Percentiles rank a stretch among this genome's conserved stretches.
Evolutionary conservation across 2,329 filamentous ascomycete genomes (phyloP).

Genomic region (Drechslerella coelobrocha): DNA sequence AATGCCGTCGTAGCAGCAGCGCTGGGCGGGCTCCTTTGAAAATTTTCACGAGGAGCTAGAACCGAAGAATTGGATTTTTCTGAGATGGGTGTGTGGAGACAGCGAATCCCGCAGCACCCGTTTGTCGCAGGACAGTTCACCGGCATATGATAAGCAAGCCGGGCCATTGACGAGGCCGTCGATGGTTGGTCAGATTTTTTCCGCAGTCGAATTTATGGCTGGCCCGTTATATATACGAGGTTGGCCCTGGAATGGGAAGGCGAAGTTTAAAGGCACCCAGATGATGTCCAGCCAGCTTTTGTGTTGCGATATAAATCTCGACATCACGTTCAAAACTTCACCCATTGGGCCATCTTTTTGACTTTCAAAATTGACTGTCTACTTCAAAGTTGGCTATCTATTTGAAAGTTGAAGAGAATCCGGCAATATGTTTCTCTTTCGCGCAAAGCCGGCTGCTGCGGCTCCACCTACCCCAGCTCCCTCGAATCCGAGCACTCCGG

Average conservation of each 20-base stretch:
- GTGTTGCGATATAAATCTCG: conserved; percentile 23
- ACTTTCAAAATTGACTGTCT: conserved; percentile 12
- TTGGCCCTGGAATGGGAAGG: conserved; percentile 43
- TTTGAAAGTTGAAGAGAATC: conserved; percentile 9
- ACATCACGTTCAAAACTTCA: conserved; percentile 4
- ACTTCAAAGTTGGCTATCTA: conserved; percentile 15
- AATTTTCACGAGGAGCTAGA: conserved; percentile 48
- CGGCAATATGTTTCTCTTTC: conserved; percentile 44
- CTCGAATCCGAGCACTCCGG: background rate
- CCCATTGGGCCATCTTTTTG: conserved; percentile 16
- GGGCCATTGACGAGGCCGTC: conserved; percentile 21
- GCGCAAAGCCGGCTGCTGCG: conserved; percentile 26
- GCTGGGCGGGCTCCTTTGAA: background rate
- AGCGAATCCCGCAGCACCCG: conserved; percentile 8
- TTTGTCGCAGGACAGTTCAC: conserved; percentile 45
- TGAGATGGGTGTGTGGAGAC: conserved; percentile 12
- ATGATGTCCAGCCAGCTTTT: conserved; percentile 25
- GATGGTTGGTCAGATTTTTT: conserved; percentile 27
- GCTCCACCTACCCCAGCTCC: conserved; percentile 25
- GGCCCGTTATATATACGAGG: conserved; percentile 39
- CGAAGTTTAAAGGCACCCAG: too few relatives aligned
- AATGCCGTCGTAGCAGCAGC: conserved; percentile 35
- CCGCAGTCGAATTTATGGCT: background rate
- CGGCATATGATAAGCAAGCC: conserved; percentile 32
- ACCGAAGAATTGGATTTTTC: conserved; percentile 8